Conservation (phyloP, 768 basidiomycete species). For the Leucogyrophana mollusca region DNA sequence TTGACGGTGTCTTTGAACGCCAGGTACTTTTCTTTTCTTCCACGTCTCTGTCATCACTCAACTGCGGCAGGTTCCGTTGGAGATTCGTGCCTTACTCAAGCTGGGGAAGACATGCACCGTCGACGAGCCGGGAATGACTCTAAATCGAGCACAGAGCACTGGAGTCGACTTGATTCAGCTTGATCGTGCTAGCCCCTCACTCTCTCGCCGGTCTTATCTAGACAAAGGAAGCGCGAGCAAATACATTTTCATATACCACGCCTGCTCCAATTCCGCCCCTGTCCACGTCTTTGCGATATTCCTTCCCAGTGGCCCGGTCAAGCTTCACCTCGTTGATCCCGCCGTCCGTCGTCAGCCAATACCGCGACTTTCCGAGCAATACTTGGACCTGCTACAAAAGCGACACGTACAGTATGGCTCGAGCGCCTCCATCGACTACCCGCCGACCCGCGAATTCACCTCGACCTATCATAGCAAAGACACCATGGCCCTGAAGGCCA, state of each 20-base stretch:
- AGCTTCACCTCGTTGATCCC: conserved; percentile 87
- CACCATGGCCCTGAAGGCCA: conserved; percentile 74
- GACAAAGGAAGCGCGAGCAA: conserved; percentile 66
- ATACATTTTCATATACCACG: conserved; percentile 89
- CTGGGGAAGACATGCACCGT: conserved; percentile 82
- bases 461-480: conserved; percentile 81
- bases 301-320: conserved; percentile 64
- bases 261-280: conserved; percentile 64
- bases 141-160: conserved; percentile 78
- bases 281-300: conserved; percentile 91
- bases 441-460: conserved; percentile 55
- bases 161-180: conserved; percentile 87
- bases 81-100: conserved; percentile 76
- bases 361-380: conserved; percentile 71
- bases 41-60: background rate
- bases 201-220: conserved; percentile 69
- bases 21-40: conserved; percentile 53
- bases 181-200: conserved; percentile 55
- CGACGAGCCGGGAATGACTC: conserved; percentile 62
- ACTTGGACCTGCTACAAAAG: conserved; percentile 60
- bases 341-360: conserved; percentile 85
- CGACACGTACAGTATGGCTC: conserved; percentile 39
- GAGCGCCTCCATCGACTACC: conserved; percentile 61
- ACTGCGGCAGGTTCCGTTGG: conserved; percentile 66
- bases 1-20: conserved; percentile 92